A percentile compares a stretch with the other conserved stretches of the same genome.
Conservation (phyloP, 441 rosid genomes). For the Croton setiger region DNA sequence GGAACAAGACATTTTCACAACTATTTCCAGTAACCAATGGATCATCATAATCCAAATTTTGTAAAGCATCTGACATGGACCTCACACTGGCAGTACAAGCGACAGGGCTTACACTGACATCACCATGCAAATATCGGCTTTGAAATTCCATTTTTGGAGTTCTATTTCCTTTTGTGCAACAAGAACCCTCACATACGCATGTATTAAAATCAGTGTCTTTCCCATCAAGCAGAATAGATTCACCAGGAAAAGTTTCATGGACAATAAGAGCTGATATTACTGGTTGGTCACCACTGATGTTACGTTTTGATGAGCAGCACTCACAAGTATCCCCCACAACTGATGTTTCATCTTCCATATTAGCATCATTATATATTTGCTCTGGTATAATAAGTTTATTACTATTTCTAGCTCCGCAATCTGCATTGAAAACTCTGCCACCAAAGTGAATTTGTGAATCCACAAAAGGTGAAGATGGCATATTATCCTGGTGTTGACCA, state of each 20-base stretch:
- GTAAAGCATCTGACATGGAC: slow-evolving; percentile 15
- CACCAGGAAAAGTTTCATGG: background rate
- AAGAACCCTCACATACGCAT: slow-evolving; percentile 4
- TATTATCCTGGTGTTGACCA: slow-evolving; percentile 20
- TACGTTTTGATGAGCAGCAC: slow-evolving; percentile 9
- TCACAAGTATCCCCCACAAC: slow-evolving; percentile 19
- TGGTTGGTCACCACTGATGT: background rate
- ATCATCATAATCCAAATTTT: slow-evolving; percentile 23
- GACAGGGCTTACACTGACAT: slow-evolving; percentile 16
- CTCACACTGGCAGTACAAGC: slow-evolving; percentile 20
- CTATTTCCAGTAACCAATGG: slow-evolving; percentile 14
- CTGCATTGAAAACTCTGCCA: slow-evolving; percentile 6
- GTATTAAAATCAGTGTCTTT: background rate
- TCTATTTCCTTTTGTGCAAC: slow-evolving; percentile 13
- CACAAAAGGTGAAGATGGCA: slow-evolving; percentile 11
- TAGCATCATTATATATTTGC: slow-evolving; percentile 1
- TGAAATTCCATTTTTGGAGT: slow-evolving; percentile 14
- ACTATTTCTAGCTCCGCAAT: slow-evolving; percentile 5
- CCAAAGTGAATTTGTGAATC: slow-evolving; percentile 17
- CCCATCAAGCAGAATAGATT: slow-evolving; percentile 6
- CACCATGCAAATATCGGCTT: slow-evolving; percentile 13
- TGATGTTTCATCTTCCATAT: slow-evolving; percentile 16
- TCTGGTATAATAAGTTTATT: background rate
- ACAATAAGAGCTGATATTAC: slow-evolving; percentile 4
- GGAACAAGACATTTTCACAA: background rate